Evolutionary conservation across 805 yeast species (phyloP).

Genomic region (Ogataea allantospora): DNA sequence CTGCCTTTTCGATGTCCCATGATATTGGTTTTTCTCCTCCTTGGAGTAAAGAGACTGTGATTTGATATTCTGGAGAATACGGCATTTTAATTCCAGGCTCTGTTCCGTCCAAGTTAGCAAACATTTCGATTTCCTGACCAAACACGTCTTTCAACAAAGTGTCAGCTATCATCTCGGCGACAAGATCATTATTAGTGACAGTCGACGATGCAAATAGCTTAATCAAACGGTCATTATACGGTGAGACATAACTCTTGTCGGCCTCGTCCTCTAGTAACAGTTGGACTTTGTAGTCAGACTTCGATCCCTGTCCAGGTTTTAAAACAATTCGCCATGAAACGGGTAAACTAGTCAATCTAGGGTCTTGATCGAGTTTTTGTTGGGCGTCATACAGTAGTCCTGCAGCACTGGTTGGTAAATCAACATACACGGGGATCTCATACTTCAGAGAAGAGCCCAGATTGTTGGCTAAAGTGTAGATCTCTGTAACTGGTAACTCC

Average conservation of each 20-base stretch:
- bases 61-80: slow-evolving; percentile 64
- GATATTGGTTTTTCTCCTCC: slow-evolving; percentile 65
- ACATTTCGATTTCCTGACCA: slow-evolving; percentile 35
- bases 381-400: slow-evolving; percentile 38
- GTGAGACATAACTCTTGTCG: slow-evolving; percentile 35
- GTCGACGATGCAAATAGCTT: slow-evolving; percentile 32
- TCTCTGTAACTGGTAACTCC: slow-evolving; percentile 48
- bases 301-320: slow-evolving; percentile 26
- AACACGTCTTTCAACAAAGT: slow-evolving; percentile 42
- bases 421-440: slow-evolving; percentile 45
- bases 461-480: slow-evolving; percentile 28
- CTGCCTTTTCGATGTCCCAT: slow-evolving; percentile 70
- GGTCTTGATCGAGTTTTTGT: slow-evolving; percentile 31
- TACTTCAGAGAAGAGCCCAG: slow-evolving; percentile 30
- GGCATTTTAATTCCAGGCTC: slow-evolving; percentile 43
- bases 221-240: slow-evolving; percentile 35
- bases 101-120: slow-evolving; percentile 25
- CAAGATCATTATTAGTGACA: slow-evolving; percentile 27
- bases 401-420: slow-evolving; percentile 33
- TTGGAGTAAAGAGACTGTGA: slow-evolving; percentile 71
- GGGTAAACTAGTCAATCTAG: slow-evolving; percentile 11
- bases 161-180: slow-evolving; percentile 37
- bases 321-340: slow-evolving; percentile 34
- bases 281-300: slow-evolving; percentile 38
- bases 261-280: slow-evolving; percentile 16